A percentile compares a stretch with the other conserved stretches of the same genome.
Conservation (phyloP, 2,329 filamentous ascomycete species). For the Pezicula carpinea region DNA sequence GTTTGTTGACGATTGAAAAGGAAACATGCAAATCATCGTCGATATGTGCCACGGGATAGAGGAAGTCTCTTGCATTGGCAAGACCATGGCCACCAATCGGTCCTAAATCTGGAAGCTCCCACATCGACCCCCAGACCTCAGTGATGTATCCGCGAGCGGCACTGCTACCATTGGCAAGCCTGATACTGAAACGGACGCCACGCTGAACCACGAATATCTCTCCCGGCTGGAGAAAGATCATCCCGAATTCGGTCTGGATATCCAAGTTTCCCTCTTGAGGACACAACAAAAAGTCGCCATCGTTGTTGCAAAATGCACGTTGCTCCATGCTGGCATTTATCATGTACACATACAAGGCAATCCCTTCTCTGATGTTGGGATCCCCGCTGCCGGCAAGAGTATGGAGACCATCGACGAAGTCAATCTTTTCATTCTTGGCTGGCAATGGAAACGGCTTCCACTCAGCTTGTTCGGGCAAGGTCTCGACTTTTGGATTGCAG, state of each 20-base stretch:
- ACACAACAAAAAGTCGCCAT: slow-evolving; percentile 60
- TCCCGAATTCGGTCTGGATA: slow-evolving; percentile 53
- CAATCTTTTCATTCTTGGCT: slow-evolving; percentile 43
- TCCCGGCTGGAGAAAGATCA: slow-evolving; percentile 54
- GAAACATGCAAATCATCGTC: slow-evolving; percentile 45
- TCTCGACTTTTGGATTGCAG: slow-evolving; percentile 39
- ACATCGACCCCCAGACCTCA: slow-evolving; percentile 60
- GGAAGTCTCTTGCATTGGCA: slow-evolving; percentile 61
- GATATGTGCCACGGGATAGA: slow-evolving; percentile 51
- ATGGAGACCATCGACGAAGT: slow-evolving; percentile 42
- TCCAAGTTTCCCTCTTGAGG: slow-evolving; percentile 57
- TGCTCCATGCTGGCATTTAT: slow-evolving; percentile 40
- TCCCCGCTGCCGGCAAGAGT: slow-evolving; percentile 45
- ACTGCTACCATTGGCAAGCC: slow-evolving; percentile 47
- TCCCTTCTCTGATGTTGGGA: slow-evolving; percentile 40
- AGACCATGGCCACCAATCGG: slow-evolving; percentile 60
- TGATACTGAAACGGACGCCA: slow-evolving; percentile 57
- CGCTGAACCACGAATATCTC: slow-evolving; percentile 61
- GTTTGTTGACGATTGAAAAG: slow-evolving; percentile 56
- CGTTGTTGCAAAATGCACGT: slow-evolving; percentile 46
- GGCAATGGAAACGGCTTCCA: slow-evolving; percentile 41
- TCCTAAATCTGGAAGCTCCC: slow-evolving; percentile 59
- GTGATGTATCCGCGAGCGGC: slow-evolving; percentile 56
- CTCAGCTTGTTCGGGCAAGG: slow-evolving; percentile 40
- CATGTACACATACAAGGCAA: slow-evolving; percentile 43